phyloP scores from a whole-genome alignment of 2,329 filamentous ascomycete genomes.

The Cladosporium sp. region DNA sequence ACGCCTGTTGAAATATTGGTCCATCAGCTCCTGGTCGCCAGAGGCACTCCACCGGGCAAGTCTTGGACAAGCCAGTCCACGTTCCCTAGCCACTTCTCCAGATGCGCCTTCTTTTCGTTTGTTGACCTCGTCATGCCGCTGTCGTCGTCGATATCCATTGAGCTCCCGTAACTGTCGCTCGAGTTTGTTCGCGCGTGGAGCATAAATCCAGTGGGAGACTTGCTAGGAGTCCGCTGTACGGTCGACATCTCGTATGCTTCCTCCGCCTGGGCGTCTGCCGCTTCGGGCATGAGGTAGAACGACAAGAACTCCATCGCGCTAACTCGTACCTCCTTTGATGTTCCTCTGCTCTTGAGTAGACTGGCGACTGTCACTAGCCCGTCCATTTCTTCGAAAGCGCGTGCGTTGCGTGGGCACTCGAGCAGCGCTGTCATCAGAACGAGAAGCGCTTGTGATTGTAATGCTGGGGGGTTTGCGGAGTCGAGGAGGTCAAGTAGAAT shows the following conservation, averaged over 20 bases:
- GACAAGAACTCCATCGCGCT: constrained; percentile 97
- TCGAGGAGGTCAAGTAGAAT: constrained; percentile 93
- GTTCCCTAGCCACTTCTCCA: constrained; percentile 18
- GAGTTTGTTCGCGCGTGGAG: constrained; percentile 35
- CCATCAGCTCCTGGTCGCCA: not conserved
- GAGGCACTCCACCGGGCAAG: constrained; percentile 10
- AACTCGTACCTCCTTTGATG: constrained; percentile 85
- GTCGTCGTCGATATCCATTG: constrained; percentile 39
- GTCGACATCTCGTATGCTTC: constrained; percentile 34
- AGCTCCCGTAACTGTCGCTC: constrained; percentile 36
- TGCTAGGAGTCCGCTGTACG: constrained; percentile 31
- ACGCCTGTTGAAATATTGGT: not conserved
- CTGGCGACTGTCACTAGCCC: constrained; percentile 89
- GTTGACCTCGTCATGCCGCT: constrained; percentile 61
- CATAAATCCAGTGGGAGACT: constrained; percentile 24
- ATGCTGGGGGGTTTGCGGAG: constrained; percentile 82
- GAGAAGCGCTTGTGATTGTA: constrained; percentile 86
- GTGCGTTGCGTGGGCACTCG: constrained; percentile 82
- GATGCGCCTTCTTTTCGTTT: constrained; percentile 71
- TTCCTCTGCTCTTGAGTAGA: constrained; percentile 86
- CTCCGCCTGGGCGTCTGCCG: constrained; percentile 26
- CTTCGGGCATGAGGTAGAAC: constrained; percentile 97
- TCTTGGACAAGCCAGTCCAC: constrained; percentile 20
- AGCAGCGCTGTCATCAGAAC: constrained; percentile 88
- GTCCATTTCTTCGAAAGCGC: constrained; percentile 88